Evolutionary conservation across 306 rosid genomes (phyloP).

Genomic region (Prunus padus): DNA sequence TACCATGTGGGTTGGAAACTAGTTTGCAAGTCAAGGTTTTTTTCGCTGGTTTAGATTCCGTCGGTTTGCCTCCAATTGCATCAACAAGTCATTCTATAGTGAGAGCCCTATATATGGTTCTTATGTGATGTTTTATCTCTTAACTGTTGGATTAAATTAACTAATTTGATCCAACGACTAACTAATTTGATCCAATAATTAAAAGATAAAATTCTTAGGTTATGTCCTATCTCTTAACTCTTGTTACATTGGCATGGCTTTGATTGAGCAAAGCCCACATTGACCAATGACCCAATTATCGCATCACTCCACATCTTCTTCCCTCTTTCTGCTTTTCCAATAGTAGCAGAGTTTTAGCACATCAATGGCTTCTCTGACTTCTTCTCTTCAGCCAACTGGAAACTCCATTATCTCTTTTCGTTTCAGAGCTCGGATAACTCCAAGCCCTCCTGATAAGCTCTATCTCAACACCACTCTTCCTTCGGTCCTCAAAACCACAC

Average conservation of each 20-base stretch:
- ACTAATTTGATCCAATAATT: too few relatives aligned
- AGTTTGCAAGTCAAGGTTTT: too few relatives aligned
- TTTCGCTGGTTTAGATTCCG: fast-evolving
- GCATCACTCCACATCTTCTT: not conserved
- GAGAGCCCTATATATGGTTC: fast-evolving
- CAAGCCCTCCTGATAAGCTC: conserved; percentile 12
- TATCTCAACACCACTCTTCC: conserved; percentile 7
- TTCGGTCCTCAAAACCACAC: conserved; percentile 15
- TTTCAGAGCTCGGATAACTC: conserved; percentile 23
- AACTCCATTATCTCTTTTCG: conserved; percentile 31
- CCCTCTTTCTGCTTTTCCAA: not conserved
- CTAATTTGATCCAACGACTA: too few relatives aligned
- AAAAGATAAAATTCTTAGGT: too few relatives aligned
- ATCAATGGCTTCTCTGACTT: conserved; percentile 48
- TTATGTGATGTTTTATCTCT: fast-evolving
- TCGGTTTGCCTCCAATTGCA: too few relatives aligned
- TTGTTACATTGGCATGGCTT: not conserved
- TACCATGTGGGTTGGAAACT: too few relatives aligned
- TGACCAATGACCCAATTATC: not conserved
- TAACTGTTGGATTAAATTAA: too few relatives aligned
- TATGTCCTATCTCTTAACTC: too few relatives aligned
- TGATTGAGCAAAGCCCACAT: not conserved
- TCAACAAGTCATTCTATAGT: too few relatives aligned
- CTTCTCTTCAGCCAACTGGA: conserved; percentile 28
- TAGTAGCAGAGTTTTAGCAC: not conserved